Evolutionary conservation across 2,329 filamentous ascomycete species (phyloP).

Genomic region (Cercospora berteroae): DNA sequence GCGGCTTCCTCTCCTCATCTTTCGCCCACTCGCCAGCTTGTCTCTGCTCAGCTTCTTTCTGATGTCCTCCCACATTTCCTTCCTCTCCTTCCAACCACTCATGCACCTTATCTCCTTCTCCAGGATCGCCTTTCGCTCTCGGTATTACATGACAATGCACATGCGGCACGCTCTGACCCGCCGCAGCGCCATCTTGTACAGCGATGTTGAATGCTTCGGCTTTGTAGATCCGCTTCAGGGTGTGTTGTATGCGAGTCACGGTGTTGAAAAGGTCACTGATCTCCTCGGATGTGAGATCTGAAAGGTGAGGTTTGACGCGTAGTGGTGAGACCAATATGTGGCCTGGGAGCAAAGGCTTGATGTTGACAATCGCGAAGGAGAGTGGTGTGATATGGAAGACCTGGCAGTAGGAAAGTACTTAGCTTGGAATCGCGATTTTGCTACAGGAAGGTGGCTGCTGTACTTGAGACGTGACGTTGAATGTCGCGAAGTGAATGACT

Average conservation of each 20-base stretch:
- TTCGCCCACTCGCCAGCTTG: conserved; percentile 62
- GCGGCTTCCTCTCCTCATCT: conserved; percentile 60
- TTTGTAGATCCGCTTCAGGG: conserved; percentile 62
- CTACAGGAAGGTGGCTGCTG: neutral
- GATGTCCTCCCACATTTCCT: conserved; percentile 72
- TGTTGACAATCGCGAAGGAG: conserved; percentile 87
- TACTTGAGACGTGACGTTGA: conserved; percentile 48
- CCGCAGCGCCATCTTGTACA: conserved; percentile 86
- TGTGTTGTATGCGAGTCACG: conserved; percentile 69
- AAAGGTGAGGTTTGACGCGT: conserved; percentile 63
- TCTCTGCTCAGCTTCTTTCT: conserved; percentile 56
- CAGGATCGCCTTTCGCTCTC: conserved; percentile 58
- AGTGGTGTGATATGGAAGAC: conserved; percentile 81
- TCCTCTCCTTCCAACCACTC: conserved; percentile 77
- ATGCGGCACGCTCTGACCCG: conserved; percentile 91
- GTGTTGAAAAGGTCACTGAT: conserved; percentile 83
- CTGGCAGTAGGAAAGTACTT: conserved; percentile 47
- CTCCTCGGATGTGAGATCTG: conserved; percentile 69
- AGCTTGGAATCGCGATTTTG: conserved; percentile 13
- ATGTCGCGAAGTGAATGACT: conserved; percentile 45
- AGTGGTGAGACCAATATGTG: conserved; percentile 88
- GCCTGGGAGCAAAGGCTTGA: conserved; percentile 89
- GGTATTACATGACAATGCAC: conserved; percentile 93
- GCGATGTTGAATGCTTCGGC: conserved; percentile 86
- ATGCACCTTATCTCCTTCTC: conserved; percentile 74